phyloP scores from a whole-genome alignment of 2,329 filamentous ascomycete genomes.

The Pyrenochaeta sp. region DNA sequence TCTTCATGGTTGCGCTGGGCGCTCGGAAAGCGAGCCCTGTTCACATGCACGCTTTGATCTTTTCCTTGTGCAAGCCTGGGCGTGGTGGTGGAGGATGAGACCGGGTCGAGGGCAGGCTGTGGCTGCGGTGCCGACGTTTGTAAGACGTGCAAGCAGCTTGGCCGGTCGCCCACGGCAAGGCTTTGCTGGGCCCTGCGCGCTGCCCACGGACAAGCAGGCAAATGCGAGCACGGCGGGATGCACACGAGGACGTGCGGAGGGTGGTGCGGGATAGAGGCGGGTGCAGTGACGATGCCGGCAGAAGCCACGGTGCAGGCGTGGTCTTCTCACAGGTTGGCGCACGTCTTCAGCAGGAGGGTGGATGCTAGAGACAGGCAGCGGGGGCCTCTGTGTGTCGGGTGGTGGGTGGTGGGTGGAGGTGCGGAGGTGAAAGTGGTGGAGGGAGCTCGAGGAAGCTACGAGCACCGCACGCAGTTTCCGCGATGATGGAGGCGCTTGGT shows the following conservation, averaged over 20 bases:
- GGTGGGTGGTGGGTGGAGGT: conserved; percentile 21
- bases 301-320: conserved; percentile 49
- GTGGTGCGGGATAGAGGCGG: conserved; percentile 25
- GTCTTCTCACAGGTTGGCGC: conserved; percentile 26
- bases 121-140: too few relatives aligned
- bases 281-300: conserved; percentile 18
- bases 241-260: conserved; percentile 7
- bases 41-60: conserved; percentile 37
- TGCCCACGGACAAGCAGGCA: conserved; percentile 5
- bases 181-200: conserved; percentile 1
- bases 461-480: conserved; percentile 25
- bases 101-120: conserved; percentile 12
- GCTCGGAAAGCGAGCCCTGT: conserved; percentile 44
- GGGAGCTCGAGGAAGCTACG: conserved; percentile 18
- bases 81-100: neutral
- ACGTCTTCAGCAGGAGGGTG: conserved; percentile 11
- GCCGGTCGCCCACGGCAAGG: too few relatives aligned
- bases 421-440: conserved; percentile 27
- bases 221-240: conserved; percentile 1
- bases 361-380: conserved; percentile 14
- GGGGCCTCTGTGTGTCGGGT: conserved; percentile 15
- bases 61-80: conserved; percentile 5
- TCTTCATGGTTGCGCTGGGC: conserved; percentile 58
- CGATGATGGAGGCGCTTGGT: conserved; percentile 20
- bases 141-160: too few relatives aligned